Conservation (phyloP, 2,329 filamentous ascomycete genomes). For the Diaporthe aspalathi region DNA sequence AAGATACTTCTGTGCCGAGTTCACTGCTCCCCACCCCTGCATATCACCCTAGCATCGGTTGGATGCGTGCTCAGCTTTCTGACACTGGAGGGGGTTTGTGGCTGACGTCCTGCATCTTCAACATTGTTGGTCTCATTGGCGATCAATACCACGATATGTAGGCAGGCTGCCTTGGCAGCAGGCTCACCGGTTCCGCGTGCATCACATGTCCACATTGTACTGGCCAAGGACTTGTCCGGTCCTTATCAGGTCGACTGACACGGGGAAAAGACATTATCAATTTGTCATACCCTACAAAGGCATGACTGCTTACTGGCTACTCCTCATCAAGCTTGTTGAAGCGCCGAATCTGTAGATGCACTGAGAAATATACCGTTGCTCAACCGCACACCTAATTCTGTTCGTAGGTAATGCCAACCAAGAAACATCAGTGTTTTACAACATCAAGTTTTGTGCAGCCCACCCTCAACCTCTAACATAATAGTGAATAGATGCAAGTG, state of each 20-base stretch:
- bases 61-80: neutral
- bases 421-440: neutral
- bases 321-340: neutral
- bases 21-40: neutral
- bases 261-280: neutral
- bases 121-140: neutral
- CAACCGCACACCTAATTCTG: no score
- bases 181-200: neutral
- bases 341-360: neutral
- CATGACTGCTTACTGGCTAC: neutral
- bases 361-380: no score
- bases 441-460: neutral
- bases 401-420: neutral
- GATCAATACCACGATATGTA: neutral
- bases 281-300: neutral
- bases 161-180: neutral
- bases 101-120: neutral
- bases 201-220: neutral
- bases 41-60: neutral
- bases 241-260: neutral
- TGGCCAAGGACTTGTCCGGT: neutral
- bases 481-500: neutral
- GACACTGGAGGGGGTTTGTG: neutral
- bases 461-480: neutral
- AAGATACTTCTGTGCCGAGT: neutral